Base-by-base conservation (phyloP, 805 yeast genomes). In the Tetrapisispora namnaoensis region DNA sequence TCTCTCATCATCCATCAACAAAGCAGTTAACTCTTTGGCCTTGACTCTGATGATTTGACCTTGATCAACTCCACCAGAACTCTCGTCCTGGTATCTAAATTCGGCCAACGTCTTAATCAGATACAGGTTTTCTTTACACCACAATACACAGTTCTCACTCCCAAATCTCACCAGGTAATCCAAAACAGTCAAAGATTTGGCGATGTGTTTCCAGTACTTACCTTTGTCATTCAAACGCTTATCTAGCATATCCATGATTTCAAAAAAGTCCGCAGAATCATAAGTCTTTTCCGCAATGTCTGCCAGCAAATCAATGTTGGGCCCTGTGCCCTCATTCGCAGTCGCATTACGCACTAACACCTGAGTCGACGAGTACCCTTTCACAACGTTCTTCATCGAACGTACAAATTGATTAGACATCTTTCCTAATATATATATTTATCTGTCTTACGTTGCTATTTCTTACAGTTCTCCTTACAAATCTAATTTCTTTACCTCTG, bases 181-280 rank as follows among this genome's bases (percentile, higher is more conserved):
- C 56, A 91, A 74, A n/a, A 91, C 82, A 1, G 95, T 84, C 53
- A 91, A 73, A 1, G 95, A 82, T 67, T 91, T 93, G 53, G 95
- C 90, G 45, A 91, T 90, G 65, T 91, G 99, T 55, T 96, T 78
- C 97, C 97, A 91, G 69, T 91, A 86, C 66, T 89, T 90, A 52
- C 98, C 98, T 71, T 90, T 90, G 63, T 91, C 98, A 62, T 91
- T 91, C 55, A 91, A 71, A 54, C 99, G 77, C 55, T 88, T 79
- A 69, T 91, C 97, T 42, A 91, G 69, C 83, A 91, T 88, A 61
- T 91, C 97, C 95, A 91, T 86, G 43, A 89, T 80, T 62, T 89
- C 95, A 60, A 88, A 74, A 58, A 89, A 80, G 58, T 87, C 95
- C 7, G 83, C 79, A 53, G 70, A 70, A 51, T 81, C 84, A 62